Base-by-base conservation (phyloP, 352 stramenopile species). In the Chrysophaeum taylorii region DNA sequence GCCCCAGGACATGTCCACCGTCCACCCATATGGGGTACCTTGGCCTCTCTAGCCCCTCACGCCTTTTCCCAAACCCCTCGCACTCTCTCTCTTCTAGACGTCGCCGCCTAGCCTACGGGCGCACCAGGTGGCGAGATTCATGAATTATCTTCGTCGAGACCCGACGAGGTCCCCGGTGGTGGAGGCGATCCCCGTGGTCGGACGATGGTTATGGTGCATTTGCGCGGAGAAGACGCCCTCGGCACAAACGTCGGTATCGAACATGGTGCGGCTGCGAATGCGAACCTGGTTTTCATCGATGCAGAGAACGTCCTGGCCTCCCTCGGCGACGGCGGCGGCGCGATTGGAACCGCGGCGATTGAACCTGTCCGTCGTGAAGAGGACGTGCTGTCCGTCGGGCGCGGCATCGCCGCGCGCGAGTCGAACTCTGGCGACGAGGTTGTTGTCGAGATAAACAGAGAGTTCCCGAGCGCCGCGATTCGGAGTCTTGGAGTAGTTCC, bases 251-350 rank as follows among this genome's bases (percentile, higher is more conserved):
- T 62, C 50, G 50, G 50, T 5, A 25, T 62, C 50, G 50, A 62
- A 62, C 50, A 62, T 62, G 15, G 79, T 78, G 54, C 84, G 86
- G 0, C 83, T 89, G 60, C 89, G 83, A 38, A 90, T 78, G 63
- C 91, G 85, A 29, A 94, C 86, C 73, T 92, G 85, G 0, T 86
- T 83, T 70, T 94, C 88, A 60, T 94, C 92, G 68, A 94, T 94
- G 37, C 84, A 89, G 7, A 93, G 71, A 16, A 94, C 87, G 41
- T 94, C 87, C 72, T 94, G 88, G 57, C 90, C 84, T 71, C 92
- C 87, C 0, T 72, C 53, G 37, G 75, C 87, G 61, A 91, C 90
- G 75, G 90, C 91, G 80, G 90, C 90, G 62, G 90, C 90, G n/a
- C n/a, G n/a, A 83, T 84, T 90, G 2, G 90, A 38, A 5, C 81